Evolutionary conservation across 2,329 filamentous ascomycete genomes (phyloP).

Genomic region (Conoideocrella luteorostrata): DNA sequence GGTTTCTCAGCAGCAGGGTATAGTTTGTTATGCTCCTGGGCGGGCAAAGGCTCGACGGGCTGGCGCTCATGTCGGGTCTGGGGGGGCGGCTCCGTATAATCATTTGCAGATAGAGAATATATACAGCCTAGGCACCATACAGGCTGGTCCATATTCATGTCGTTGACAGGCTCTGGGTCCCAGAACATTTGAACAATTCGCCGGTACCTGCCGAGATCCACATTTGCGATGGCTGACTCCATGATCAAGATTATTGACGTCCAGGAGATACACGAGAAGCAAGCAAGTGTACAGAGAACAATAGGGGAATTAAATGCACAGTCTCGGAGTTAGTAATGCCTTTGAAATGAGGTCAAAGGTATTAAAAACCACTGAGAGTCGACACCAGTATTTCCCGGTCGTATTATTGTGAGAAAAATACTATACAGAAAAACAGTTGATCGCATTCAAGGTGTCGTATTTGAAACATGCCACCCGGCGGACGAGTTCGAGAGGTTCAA

Average conservation of each 20-base stretch:
- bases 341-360: too few relatives aligned
- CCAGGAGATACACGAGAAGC: neutral
- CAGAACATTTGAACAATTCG: slow-evolving; percentile 86
- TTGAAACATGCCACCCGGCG: too few relatives aligned
- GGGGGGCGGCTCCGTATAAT: neutral
- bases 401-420: too few relatives aligned
- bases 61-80: neutral
- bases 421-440: too few relatives aligned
- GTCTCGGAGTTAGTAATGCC: too few relatives aligned
- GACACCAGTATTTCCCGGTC: too few relatives aligned
- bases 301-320: too few relatives aligned
- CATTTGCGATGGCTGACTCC: slow-evolving; percentile 41
- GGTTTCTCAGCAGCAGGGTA: neutral
- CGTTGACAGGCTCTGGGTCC: slow-evolving; percentile 83
- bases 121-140: slow-evolving; percentile 74
- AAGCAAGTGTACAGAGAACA: neutral
- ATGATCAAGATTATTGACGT: slow-evolving; percentile 15
- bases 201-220: slow-evolving; percentile 69
- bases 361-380: too few relatives aligned
- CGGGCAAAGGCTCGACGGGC: neutral
- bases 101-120: slow-evolving; percentile 36
- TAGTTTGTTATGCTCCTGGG: neutral
- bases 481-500: too few relatives aligned
- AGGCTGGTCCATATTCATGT: slow-evolving; percentile 57
- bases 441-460: too few relatives aligned